Evolutionary conservation across 139 green algal species (phyloP).

Genomic region (Picochlorum sp.): DNA sequence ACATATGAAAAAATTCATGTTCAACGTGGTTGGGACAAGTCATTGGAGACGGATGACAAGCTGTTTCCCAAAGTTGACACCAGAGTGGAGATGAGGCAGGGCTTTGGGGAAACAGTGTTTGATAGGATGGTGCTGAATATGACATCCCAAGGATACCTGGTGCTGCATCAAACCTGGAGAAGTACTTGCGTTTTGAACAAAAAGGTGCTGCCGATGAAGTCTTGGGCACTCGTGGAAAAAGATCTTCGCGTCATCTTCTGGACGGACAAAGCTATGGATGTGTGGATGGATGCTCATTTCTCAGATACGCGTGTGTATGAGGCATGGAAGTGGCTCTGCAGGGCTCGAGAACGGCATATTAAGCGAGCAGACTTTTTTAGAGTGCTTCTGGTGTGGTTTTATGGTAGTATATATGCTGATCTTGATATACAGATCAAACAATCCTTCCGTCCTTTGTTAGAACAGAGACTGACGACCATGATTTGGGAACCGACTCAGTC

Average conservation of each 20-base stretch:
- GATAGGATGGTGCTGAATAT: background rate
- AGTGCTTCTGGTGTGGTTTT: background rate
- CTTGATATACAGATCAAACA: background rate
- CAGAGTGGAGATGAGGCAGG: background rate
- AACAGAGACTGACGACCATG: background rate
- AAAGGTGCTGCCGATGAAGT: background rate
- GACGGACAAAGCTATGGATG: background rate
- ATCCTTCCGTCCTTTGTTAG: background rate
- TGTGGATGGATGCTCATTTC: background rate
- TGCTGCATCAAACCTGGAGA: background rate
- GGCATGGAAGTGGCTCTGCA: background rate
- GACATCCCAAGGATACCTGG: background rate
- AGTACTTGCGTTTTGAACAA: background rate
- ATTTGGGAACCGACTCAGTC: background rate
- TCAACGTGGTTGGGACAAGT: background rate
- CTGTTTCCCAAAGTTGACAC: background rate
- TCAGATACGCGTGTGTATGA: background rate
- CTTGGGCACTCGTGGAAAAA: background rate
- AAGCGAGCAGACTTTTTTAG: background rate
- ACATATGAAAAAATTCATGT: background rate
- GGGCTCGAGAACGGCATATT: background rate
- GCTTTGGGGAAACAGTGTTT: background rate
- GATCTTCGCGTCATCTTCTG: background rate
- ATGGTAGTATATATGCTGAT: background rate
- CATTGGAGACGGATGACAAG: background rate